Evolutionary conservation across 192 early-diverging fungal genomes (phyloP), one percentile per base, ranked within the genome.

Genomic region (Pilaira anomala): DNA sequence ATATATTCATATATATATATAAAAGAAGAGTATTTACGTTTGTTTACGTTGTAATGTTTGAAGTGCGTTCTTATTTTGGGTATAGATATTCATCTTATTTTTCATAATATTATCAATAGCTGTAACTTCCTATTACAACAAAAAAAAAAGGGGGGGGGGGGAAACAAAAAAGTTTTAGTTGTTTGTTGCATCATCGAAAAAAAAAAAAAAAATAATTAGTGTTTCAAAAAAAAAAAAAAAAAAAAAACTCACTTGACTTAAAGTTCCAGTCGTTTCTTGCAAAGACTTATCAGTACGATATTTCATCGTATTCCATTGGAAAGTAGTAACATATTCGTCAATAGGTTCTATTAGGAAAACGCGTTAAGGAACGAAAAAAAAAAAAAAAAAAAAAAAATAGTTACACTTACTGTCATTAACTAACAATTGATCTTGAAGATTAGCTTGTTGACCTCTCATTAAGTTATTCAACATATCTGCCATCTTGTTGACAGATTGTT

Each of bases 251-350:
- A 91, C 86, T 65, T 94, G 89, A 24, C 85, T 78, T 41, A 99
- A 85, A 65, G 87, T 74, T 29, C 88, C 82, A 0, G 88, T 76
- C 22, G 96, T 83, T 69, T 98, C 97, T 51, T 83, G 77, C 66
- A 99, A 76, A 7, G 91, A 83, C 75, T 94, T 93, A 76, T 99
- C 97, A 1, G 88, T 87, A 46, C 97, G 81, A 75, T 95, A 99
- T 77, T 97, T 97, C 86, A 96, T 89, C 16, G 88, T 91, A 73
- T 98, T 93, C 97, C 97, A 99, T 61, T 88, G 80, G 69, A 98
- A 98, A 22, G 82, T 78, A 60, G 85, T 83, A 14, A 98, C 75
- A 63, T 91, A 99, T 48, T 90, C 78, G 73, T 94, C 95, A 36
- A 97, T 83, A 53, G 84, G 73, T 81, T 94, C 93, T 95, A 66